phyloP scores from a whole-genome alignment of 495 filamentous ascomycete genomes.

The Hypoxylon lienhwacheense region DNA sequence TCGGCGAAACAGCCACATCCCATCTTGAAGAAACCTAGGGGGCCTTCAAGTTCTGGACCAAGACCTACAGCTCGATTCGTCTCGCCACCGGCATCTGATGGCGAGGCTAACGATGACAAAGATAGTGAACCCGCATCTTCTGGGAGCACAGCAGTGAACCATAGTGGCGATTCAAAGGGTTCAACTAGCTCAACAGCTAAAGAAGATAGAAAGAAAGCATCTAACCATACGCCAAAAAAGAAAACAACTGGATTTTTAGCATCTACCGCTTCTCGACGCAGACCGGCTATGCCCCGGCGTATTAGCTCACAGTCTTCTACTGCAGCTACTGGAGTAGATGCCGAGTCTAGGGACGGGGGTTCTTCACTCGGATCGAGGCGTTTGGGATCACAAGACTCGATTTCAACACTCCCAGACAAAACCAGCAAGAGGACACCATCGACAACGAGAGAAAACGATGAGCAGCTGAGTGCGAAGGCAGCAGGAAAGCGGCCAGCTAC shows the following conservation, averaged over 20 bases:
- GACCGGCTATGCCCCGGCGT: constrained; percentile 44
- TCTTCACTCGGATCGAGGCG: constrained; percentile 26
- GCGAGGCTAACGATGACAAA: constrained; percentile 35
- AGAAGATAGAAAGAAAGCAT: constrained; percentile 31
- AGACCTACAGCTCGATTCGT: constrained; percentile 56
- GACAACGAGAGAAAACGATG: constrained; percentile 5
- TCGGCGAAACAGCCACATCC: constrained; percentile 45
- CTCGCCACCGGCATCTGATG: constrained; percentile 49
- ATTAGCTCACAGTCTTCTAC: constrained; percentile 48
- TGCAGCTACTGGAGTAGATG: constrained; percentile 29
- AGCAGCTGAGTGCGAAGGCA: constrained; percentile 39
- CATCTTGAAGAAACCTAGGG: constrained; percentile 57
- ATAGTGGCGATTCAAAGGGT: constrained; percentile 27
- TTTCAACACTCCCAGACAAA: constrained; percentile 23
- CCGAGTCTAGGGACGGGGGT: constrained; percentile 26
- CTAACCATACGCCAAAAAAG: constrained; percentile 36
- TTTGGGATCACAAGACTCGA: constrained; percentile 25
- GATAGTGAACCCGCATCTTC: constrained; percentile 29
- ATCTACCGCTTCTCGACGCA: constrained; percentile 40
- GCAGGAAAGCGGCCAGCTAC: constrained; percentile 43
- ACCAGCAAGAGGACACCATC: constrained; percentile 6
- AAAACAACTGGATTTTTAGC: constrained; percentile 40
- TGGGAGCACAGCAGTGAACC: constrained; percentile 33
- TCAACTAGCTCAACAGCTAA: constrained; percentile 32
- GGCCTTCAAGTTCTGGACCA: constrained; percentile 52